These are phyloP conservation scores for Amaranthus hypochondriacus DNA, from an alignment of 148 eudicot species.

Conservation along the genomic window DNA sequence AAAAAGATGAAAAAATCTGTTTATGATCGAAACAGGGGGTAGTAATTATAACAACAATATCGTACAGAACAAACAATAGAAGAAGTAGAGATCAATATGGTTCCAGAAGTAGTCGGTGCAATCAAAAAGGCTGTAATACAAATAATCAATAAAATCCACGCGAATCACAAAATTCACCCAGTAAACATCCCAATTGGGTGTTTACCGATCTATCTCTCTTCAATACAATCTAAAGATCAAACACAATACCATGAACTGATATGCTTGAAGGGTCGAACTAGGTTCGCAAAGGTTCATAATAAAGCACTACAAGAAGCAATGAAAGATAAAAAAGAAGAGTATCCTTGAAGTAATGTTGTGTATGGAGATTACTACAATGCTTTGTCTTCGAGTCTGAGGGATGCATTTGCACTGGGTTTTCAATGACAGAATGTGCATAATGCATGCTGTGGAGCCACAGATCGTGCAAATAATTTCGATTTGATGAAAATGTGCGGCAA, in stretches of 20 bases:
- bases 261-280: no score
- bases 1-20: background rate
- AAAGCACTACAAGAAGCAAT: no score
- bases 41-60: slow-evolving; percentile 1
- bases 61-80: background rate
- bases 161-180: background rate
- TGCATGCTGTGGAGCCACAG: no score
- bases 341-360: background rate
- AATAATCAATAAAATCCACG: background rate
- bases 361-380: slow-evolving; percentile 11
- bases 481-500: background rate
- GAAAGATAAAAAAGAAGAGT: background rate
- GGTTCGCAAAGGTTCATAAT: no score
- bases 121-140: slow-evolving; percentile 1
- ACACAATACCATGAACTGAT: background rate
- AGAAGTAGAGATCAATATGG: background rate
- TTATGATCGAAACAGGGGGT: slow-evolving; percentile 11
- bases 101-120: background rate
- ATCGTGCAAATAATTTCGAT: background rate
- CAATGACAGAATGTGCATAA: no score
- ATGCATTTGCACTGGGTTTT: background rate
- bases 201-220: slow-evolving; percentile 4
- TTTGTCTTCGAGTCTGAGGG: background rate
- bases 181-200: slow-evolving; percentile 14
- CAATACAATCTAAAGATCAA: background rate